These are phyloP conservation scores for Ophioceras dolichostomum DNA, from an alignment of 2,329 filamentous ascomycete species.

Conservation along the genomic window DNA sequence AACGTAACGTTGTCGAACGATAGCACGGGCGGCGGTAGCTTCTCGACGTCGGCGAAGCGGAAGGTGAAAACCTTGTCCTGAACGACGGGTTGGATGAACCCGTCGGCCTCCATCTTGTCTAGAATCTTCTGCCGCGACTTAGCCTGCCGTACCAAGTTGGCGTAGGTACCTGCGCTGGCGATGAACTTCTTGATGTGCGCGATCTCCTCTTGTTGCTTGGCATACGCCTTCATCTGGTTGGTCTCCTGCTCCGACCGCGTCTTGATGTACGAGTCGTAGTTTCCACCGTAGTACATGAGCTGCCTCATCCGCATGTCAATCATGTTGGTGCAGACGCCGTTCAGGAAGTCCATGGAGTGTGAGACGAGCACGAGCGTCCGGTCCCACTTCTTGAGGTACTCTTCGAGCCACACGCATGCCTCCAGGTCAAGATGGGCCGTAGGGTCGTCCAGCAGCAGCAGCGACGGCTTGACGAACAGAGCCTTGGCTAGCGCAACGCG, in stretches of 20 bases:
- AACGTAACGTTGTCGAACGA: constrained; percentile 97
- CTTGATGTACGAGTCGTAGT: constrained; percentile 98
- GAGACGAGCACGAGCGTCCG: constrained; percentile 93
- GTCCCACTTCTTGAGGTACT: constrained; percentile 99
- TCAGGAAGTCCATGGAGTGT: constrained; percentile 97
- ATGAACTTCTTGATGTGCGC: constrained; percentile 99
- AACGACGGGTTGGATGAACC: constrained; percentile 86
- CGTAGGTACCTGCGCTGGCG: constrained; percentile 97
- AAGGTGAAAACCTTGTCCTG: constrained; percentile 88
- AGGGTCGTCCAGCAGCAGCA: constrained; percentile 93
- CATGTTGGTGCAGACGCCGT: constrained; percentile 97
- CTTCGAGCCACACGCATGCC: constrained; percentile 98
- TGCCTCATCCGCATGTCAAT: constrained; percentile 89
- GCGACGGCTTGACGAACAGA: constrained; percentile 93
- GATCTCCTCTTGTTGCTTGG: constrained; percentile 99
- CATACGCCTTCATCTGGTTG: constrained; percentile 98
- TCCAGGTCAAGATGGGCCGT: constrained; percentile 99
- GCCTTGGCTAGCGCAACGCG: constrained; percentile 95
- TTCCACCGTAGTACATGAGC: constrained; percentile 97
- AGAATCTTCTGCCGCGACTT: constrained; percentile 99
- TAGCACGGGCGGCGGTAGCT: constrained; percentile 93
- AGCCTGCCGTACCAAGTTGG: constrained; percentile 96
- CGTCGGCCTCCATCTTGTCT: constrained; percentile 99
- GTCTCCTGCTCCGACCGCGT: constrained; percentile 86
- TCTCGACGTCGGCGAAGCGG: constrained; percentile 97